Conservation (phyloP, 1,139 yeast genomes). For the Taiozyma sp. region DNA sequence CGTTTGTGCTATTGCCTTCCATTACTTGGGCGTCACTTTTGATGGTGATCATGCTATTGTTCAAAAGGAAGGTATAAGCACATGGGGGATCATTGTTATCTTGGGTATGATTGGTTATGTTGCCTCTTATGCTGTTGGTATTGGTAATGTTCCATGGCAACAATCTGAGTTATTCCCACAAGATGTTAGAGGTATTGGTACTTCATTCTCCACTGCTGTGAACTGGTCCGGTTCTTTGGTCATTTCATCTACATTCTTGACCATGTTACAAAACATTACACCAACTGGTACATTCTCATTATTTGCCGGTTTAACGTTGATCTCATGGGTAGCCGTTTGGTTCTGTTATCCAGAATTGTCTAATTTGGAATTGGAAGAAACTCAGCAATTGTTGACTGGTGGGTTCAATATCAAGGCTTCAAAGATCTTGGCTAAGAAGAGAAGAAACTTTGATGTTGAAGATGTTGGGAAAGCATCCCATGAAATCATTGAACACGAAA, state of each 20-base stretch:
- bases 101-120: constrained; percentile 82
- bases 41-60: constrained; percentile 40
- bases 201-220: constrained; percentile 86
- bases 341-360: constrained; percentile 91
- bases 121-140: constrained; percentile 87
- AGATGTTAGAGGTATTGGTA: constrained; percentile 87
- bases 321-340: constrained; percentile 67
- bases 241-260: constrained; percentile 84
- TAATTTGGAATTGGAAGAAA: constrained; percentile 86
- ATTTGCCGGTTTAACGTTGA: constrained; percentile 73
- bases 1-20: constrained; percentile 84
- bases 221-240: constrained; percentile 96
- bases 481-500: constrained; percentile 19
- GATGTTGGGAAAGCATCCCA: constrained; percentile 20
- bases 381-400: constrained; percentile 67
- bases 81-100: constrained; percentile 86
- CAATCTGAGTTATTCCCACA: constrained; percentile 94
- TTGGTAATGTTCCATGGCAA: constrained; percentile 98
- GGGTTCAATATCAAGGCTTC: constrained; percentile 85
- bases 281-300: constrained; percentile 93
- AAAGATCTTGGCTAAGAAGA: constrained; percentile 49
- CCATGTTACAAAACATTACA: constrained; percentile 89
- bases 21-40: constrained; percentile 61
- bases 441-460: constrained; percentile 28
- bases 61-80: constrained; percentile 38